Base-by-base conservation (phyloP, 495 filamentous ascomycete genomes). In the Penicillium simplicissimum region DNA sequence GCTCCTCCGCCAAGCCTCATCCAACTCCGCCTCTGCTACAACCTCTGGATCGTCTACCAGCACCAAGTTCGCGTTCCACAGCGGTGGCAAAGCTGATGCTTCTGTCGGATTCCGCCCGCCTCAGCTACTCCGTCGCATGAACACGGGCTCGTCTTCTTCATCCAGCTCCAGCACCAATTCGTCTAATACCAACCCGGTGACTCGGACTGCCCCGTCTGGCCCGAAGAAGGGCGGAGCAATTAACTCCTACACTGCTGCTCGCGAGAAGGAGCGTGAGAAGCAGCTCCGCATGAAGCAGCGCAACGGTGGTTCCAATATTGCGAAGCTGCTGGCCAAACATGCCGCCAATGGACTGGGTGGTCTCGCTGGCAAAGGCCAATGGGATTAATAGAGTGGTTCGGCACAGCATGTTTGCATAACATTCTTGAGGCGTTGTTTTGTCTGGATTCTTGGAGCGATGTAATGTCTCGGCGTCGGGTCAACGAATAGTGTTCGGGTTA, bases 201-300 rank as follows among this genome's bases (percentile, higher is more conserved):
- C 67, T 62, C 81, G 65, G 75, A 77, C 61, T 68, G 74, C 76
- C 45, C 67, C 77, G 21, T 76, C 78, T 9, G 84, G 85, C 56
- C 81, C 85, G 11, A 93, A 90, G 78, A 91, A 88, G 79, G 88
- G 85, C 25, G 67, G 69, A 31, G 86, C 88, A 37, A 85, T 96
- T 35, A 93, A 94, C 67, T 96, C 89, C 61, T 90, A 93, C 68
- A 86, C 90, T 4, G 83, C 92, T 48, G 93, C 88, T 52, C 86
- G 88, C 71, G 89, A 88, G 72, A 82, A 79, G 60, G 85, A 89
- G 76, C 84, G 84, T 60, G 89, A 87, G 77, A 86, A 81, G 28
- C 71, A 75, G 53, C 62, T 89, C 68, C 57, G 87, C 73, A 61
- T 73, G 48, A 70, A 81, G 73, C 68, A 81, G 64, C 80, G 84